Evolutionary conservation across 1,284 basidiomycete genomes (phyloP), one percentile per base, ranked within the genome.

Genomic region (Sporisorium iseilematis-ciliati): DNA sequence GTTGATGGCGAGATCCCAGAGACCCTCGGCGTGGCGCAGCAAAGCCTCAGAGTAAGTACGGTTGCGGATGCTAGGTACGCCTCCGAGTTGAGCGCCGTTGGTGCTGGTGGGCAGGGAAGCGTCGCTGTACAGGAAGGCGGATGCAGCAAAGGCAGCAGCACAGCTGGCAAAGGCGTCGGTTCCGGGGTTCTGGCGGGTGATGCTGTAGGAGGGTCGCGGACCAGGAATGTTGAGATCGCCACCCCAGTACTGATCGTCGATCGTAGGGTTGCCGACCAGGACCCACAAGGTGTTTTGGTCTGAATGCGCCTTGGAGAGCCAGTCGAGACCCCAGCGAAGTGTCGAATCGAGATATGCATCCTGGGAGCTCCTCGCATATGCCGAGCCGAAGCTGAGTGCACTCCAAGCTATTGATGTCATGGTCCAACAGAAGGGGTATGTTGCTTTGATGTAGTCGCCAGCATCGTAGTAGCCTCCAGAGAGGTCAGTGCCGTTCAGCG

Each of bases 401-500:
- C 92, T 92, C 94, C 94, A 95, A 68, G 93, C 92, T 52, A 93
- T 88, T 0, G 92, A 92, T 87, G 91, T 93, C 29, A 96, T 85
- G 0, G 92, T 90, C 80, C 92, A 93, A 20, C 90, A 90, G 89
- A 93, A 77, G 5, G 58, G 73, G 31, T 77, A 73, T 68, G 75
- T 76, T 46, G 62, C 66, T 84, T 95, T 95, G 86, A 95, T 92
- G 85, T 92, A 96, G 84, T 93, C 59, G 53, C 75, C 94, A 58
- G 94, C 94, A 87, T 96, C 94, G 81, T 93, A 96, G 85, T 91
- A 96, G 4, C 95, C 95, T 75, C 93, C 93, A 25, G 88, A 90
- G 49, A 97, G 87, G 84, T 97, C 92, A 18, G 94, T 82, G 4
- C 88, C 88, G 33, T 89, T 91, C 76, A 93, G 91, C 60, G 88